Base-by-base conservation (phyloP, 805 yeast genomes). In the Candida piceae region DNA sequence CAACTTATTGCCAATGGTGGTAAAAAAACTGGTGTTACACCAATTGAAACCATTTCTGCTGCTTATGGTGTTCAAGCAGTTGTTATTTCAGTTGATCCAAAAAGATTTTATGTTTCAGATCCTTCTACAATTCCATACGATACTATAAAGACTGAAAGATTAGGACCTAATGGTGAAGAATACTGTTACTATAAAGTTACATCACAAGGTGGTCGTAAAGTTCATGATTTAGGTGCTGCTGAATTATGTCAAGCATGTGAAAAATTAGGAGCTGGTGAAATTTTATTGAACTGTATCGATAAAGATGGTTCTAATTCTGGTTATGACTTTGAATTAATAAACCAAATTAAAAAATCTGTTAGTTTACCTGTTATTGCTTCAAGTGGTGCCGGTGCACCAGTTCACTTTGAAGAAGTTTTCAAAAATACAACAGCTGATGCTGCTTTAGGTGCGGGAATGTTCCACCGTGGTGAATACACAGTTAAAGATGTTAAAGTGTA, bases 401-500 rank as follows among this genome's bases (percentile, higher is more conserved):
- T 69, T 34, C 97, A 93, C 63, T 93, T 93, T 58, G 78, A 76
- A 45, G 87, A 93, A 46, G 99, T 86, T 2, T 93, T 93, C 55
- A 70, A 67, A 31, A 69, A 80, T 31, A 88, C 97, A 12, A 69
- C 74, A 5, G 82, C 93, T 1, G 98, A 93, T 64, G 99, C 99
- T 29, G 97, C 98, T 13, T 70, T 93, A 28, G 99, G 98, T 26
- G 99, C 99, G 4, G 99, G 99, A 30, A 83, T 93, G 81, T 93
- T 93, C 70, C 99, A 93, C 67, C 73, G 98, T 57, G 89, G 85
- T 16, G 97, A 90, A 53, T 93, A 83, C 62, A 79, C 86, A 10
- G 97, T 93, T 13, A 71, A 74, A 34, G 80, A 88, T 34, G 96
- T 93, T 30, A 93, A 93, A 62, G 58, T 71, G 20, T 78, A 72